Conservation (phyloP, 1,284 basidiomycete species). For the Coniferiporia weirii region DNA sequence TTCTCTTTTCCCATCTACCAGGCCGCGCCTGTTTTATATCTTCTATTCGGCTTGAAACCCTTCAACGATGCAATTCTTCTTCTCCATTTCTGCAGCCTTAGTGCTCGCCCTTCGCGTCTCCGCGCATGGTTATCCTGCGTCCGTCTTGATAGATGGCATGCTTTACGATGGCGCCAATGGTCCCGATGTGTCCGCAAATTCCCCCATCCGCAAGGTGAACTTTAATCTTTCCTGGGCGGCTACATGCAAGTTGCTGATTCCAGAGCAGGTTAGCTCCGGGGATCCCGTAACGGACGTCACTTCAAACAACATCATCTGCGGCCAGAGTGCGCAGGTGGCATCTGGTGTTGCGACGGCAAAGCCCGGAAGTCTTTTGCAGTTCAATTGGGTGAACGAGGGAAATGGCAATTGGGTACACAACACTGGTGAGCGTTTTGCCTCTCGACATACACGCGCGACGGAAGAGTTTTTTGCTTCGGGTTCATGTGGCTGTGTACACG, state of each 20-base stretch:
- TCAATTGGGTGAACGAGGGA: slow-evolving; percentile 6
- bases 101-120: slow-evolving; percentile 4
- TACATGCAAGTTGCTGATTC: neutral
- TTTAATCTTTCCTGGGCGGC: neutral
- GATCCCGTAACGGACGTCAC: slow-evolving; percentile 12
- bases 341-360: slow-evolving; percentile 7
- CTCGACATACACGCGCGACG: neutral
- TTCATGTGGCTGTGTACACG: neutral
- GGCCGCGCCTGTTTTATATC: slow-evolving; percentile 5
- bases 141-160: slow-evolving; percentile 11
- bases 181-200: slow-evolving; percentile 1
- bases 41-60: neutral
- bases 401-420: slow-evolving; percentile 16
- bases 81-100: neutral
- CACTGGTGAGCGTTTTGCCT: slow-evolving; percentile 4
- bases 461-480: neutral
- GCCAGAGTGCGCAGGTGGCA: slow-evolving; percentile 5
- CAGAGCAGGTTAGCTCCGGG: slow-evolving; percentile 4
- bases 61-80: slow-evolving; percentile 2
- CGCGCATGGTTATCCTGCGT: slow-evolving; percentile 5
- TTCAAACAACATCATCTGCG: slow-evolving; percentile 13
- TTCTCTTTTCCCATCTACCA: neutral
- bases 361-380: slow-evolving; percentile 7
- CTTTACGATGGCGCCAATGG: slow-evolving; percentile 14
- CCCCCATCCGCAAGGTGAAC: slow-evolving; percentile 12